Conservation (phyloP, 306 rosid species). For the Fragaria nilgerrensis region DNA sequence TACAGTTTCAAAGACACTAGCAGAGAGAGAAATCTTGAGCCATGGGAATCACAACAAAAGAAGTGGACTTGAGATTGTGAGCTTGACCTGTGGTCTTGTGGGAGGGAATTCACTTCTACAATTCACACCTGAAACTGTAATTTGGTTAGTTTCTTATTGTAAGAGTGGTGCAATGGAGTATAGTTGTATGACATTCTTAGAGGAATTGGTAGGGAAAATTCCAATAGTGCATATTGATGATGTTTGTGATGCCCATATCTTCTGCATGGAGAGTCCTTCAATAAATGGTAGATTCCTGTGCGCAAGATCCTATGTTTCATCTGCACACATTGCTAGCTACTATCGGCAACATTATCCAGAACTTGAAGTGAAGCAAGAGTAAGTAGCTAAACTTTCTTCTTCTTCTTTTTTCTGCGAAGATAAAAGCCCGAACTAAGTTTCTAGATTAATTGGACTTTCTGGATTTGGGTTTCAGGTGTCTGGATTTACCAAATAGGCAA, state of each 20-base stretch:
- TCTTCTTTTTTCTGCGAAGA: not conserved
- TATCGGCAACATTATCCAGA: slow-evolving; percentile 32
- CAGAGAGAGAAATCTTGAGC: slow-evolving; percentile 33
- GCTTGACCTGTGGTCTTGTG: slow-evolving; percentile 36
- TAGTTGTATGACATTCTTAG: slow-evolving; percentile 15
- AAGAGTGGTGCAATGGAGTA: slow-evolving; percentile 2
- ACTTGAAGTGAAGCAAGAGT: slow-evolving; percentile 43
- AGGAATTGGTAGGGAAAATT: slow-evolving; percentile 34
- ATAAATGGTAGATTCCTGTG: slow-evolving; percentile 36
- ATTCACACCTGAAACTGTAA: not conserved
- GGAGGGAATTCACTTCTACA: slow-evolving; percentile 19
- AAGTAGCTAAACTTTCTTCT: slow-evolving; percentile 14
- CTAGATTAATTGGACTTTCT: not conserved
- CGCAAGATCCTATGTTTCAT: slow-evolving; percentile 41
- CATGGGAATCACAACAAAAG: slow-evolving; percentile 15
- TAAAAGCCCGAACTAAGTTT: not conserved
- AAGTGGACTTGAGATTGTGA: slow-evolving; percentile 30
- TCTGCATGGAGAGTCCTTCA: slow-evolving; percentile 36
- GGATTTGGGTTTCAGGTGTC: slow-evolving; percentile 34
- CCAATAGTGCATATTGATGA: slow-evolving; percentile 35
- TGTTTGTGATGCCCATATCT: slow-evolving; percentile 37
- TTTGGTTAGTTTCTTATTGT: slow-evolving; percentile 18
- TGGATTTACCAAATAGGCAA: slow-evolving; percentile 35
- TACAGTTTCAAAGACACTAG: slow-evolving; percentile 23
- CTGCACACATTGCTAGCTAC: slow-evolving; percentile 43